A percentile compares a stretch with the other conserved stretches of the same genome.
phyloP scores from a whole-genome alignment of 116 monocot genomes.

The Iris pallida region DNA sequence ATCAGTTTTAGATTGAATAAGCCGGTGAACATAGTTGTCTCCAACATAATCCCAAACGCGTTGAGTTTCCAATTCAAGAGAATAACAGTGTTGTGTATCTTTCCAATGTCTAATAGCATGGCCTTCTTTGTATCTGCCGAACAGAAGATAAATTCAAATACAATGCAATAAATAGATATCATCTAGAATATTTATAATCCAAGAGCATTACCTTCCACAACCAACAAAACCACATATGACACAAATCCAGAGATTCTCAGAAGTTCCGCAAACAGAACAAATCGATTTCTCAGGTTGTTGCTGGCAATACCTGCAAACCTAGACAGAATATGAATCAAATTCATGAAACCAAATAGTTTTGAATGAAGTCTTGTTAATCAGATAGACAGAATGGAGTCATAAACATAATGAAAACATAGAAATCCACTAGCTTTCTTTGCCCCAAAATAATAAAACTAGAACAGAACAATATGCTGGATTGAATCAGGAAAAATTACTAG shows the following conservation, averaged over 20 bases:
- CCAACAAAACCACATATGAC: slow-evolving; percentile 93
- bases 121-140: slow-evolving; percentile 68
- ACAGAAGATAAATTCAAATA: neutral
- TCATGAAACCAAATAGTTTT: neutral
- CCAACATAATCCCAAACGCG: slow-evolving; percentile 96
- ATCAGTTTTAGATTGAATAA: slow-evolving; percentile 97
- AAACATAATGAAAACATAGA: no score
- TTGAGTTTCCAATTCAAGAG: slow-evolving; percentile 81
- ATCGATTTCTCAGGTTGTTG: slow-evolving; percentile 82
- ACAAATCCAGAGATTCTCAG: slow-evolving; percentile 95
- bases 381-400: no score
- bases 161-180: neutral
- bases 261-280: slow-evolving; percentile 73
- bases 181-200: neutral
- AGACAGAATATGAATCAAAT: slow-evolving; percentile 9
- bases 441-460: no score
- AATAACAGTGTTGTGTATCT: slow-evolving; percentile 96
- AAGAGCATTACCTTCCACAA: slow-evolving; percentile 75
- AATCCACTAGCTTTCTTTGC: no score
- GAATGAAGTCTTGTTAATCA: neutral
- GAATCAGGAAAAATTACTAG: no score
- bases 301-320: slow-evolving; percentile 99
- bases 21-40: slow-evolving; percentile 90
- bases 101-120: slow-evolving; percentile 92
- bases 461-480: no score